A percentile compares a stretch with the other conserved stretches of the same genome.
Conservation (phyloP, 75 land plant species). For the Isoetes taiwanensis region DNA sequence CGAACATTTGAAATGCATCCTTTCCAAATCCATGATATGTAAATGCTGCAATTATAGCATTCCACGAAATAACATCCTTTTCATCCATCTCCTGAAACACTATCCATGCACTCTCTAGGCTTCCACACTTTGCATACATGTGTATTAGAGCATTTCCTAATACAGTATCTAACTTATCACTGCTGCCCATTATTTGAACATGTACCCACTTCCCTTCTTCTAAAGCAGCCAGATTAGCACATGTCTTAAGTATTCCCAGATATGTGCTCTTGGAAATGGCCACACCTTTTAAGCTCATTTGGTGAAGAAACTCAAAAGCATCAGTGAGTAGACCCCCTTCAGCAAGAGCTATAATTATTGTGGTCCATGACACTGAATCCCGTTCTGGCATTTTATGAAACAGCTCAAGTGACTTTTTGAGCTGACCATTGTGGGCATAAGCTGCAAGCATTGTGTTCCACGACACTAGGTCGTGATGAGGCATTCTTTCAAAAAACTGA, state of each 20-base stretch:
- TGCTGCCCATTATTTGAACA: neutral
- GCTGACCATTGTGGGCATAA: neutral
- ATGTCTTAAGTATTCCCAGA: neutral
- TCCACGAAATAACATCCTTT: conserved; percentile 10
- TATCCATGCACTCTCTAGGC: neutral
- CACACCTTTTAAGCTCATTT: too few relatives aligned
- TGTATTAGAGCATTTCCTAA: conserved; percentile 8
- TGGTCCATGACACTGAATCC: too few relatives aligned
- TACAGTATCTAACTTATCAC: conserved; percentile 3
- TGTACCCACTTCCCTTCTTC: conserved; percentile 7
- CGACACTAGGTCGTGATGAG: neutral
- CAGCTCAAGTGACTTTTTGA: neutral
- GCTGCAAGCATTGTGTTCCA: conserved; percentile 8
- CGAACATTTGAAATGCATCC: neutral
- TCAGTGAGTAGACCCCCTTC: too few relatives aligned
- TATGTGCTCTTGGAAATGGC: neutral
- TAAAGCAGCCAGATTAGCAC: neutral
- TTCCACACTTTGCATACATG: conserved; percentile 19
- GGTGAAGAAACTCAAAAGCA: too few relatives aligned
- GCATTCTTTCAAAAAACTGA: conserved; percentile 1
- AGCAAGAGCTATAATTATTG: too few relatives aligned
- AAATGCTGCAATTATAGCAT: conserved; percentile 7
- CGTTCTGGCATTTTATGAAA: conserved; percentile 10
- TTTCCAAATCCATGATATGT: neutral
- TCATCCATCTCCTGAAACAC: neutral